These are phyloP conservation scores for Hibiscus trionum DNA, from an alignment of 345 rosid genomes.

Conservation along the genomic window DNA sequence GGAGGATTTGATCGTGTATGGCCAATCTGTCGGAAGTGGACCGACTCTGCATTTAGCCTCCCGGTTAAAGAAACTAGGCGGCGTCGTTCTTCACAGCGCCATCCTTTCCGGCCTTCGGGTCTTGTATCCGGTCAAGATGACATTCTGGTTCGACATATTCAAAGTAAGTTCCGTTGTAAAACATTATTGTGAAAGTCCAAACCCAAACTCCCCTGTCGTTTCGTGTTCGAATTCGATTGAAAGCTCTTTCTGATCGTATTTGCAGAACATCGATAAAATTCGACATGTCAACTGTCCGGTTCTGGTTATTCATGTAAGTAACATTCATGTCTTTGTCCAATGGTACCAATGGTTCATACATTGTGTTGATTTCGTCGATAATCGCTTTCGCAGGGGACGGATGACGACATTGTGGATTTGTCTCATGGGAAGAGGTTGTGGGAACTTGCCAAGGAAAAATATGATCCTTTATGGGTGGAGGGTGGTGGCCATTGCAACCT, in stretches of 20 bases:
- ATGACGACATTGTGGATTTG: slow-evolving; percentile 78
- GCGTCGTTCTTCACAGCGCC: slow-evolving; percentile 92
- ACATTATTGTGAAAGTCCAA: background rate
- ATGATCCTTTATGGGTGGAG: slow-evolving; percentile 90
- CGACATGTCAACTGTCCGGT: slow-evolving; percentile 78
- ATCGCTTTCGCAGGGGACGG: slow-evolving; percentile 59
- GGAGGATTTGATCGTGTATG: slow-evolving; percentile 82
- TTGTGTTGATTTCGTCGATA: background rate
- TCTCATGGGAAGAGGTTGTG: slow-evolving; percentile 88
- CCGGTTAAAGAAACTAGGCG: slow-evolving; percentile 59
- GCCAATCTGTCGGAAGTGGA: slow-evolving; percentile 98
- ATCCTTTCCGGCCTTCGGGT: slow-evolving; percentile 94
- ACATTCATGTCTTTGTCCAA: background rate
- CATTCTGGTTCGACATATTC: slow-evolving; percentile 89
- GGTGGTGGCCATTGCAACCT: slow-evolving; percentile 98
- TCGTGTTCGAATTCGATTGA: slow-evolving; percentile 4
- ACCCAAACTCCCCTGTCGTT: background rate
- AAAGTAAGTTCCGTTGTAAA: slow-evolving; percentile 40
- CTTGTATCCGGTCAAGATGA: slow-evolving; percentile 87
- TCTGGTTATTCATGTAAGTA: slow-evolving; percentile 90
- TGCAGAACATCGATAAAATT: slow-evolving; percentile 96
- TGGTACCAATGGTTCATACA: background rate
- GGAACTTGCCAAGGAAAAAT: slow-evolving; percentile 88
- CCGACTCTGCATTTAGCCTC: slow-evolving; percentile 88
- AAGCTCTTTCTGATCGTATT: slow-evolving; percentile 9